A percentile compares a stretch with the other conserved stretches of the same genome.
Conservation (phyloP, 2,329 filamentous ascomycete species). For the Cephalotrichum gorgonifer region DNA sequence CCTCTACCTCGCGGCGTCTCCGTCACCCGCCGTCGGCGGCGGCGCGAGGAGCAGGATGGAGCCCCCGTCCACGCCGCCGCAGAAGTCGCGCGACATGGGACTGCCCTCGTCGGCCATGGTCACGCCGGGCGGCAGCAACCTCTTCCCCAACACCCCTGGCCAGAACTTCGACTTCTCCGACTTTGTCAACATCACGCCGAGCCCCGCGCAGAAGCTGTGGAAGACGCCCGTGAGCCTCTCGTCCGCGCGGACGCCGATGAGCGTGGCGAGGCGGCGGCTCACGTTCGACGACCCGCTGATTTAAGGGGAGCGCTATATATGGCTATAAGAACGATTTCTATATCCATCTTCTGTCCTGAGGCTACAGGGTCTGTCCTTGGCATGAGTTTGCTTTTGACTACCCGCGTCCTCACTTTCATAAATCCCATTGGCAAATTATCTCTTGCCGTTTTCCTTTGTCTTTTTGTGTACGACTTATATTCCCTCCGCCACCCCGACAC, state of each 20-base stretch:
- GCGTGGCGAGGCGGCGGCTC: slow-evolving; percentile 61
- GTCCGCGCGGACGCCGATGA: slow-evolving; percentile 44
- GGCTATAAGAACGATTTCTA: neutral
- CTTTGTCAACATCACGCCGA: slow-evolving; percentile 95
- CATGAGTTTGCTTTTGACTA: no score
- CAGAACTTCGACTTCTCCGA: slow-evolving; percentile 88
- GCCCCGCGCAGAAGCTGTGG: slow-evolving; percentile 83
- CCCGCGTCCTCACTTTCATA: no score
- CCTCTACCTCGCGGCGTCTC: slow-evolving; percentile 81
- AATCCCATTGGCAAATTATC: no score
- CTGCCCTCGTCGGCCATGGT: slow-evolving; percentile 80
- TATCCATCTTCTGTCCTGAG: neutral
- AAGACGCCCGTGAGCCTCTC: slow-evolving; percentile 60
- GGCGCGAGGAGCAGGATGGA: slow-evolving; percentile 47
- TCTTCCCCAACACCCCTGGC: slow-evolving; percentile 68
- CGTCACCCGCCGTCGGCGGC: slow-evolving; percentile 68
- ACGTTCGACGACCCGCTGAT: slow-evolving; percentile 59
- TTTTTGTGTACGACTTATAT: no score
- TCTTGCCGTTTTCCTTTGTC: neutral
- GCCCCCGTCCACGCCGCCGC: slow-evolving; percentile 65
- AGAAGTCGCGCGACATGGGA: slow-evolving; percentile 49
- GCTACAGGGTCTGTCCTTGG: neutral
- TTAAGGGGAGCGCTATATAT: neutral
- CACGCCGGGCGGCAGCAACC: slow-evolving; percentile 63
- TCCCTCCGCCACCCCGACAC: no score